phyloP scores from a whole-genome alignment of 306 rosid genomes.

The Prunus mira region DNA sequence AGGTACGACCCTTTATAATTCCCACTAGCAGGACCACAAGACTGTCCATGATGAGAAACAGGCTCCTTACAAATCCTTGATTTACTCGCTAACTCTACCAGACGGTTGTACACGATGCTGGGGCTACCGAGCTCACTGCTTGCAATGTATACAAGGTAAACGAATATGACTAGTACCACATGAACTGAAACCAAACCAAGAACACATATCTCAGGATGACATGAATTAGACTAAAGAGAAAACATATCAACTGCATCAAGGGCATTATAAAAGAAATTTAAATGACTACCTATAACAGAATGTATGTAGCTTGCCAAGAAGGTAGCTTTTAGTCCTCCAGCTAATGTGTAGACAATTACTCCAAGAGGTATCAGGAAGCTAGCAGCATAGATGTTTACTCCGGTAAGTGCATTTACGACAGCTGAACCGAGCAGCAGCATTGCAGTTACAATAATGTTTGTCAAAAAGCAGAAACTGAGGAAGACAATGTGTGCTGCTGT shows the following conservation, averaged over 20 bases:
- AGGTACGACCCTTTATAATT: slow-evolving; percentile 77
- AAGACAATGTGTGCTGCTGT: slow-evolving; percentile 76
- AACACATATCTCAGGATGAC: slow-evolving; percentile 10
- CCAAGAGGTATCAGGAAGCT: slow-evolving; percentile 95
- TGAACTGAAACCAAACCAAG: slow-evolving; percentile 52
- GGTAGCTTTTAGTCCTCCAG: slow-evolving; percentile 96
- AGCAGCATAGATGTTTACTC: slow-evolving; percentile 90
- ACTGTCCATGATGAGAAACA: slow-evolving; percentile 73
- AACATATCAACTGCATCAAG: neutral
- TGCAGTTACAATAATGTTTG: slow-evolving; percentile 84
- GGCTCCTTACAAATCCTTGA: slow-evolving; percentile 76
- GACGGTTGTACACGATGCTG: slow-evolving; percentile 48
- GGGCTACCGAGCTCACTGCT: slow-evolving; percentile 92
- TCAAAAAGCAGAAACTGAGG: slow-evolving; percentile 81
- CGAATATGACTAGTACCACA: slow-evolving; percentile 79
- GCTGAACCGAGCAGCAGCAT: slow-evolving; percentile 98
- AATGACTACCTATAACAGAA: slow-evolving; percentile 74
- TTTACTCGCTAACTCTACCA: slow-evolving; percentile 69
- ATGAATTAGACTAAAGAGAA: neutral
- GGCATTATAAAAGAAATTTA: neutral
- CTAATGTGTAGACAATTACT: slow-evolving; percentile 83
- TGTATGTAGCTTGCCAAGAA: slow-evolving; percentile 97
- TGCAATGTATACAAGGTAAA: slow-evolving; percentile 76
- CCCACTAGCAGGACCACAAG: slow-evolving; percentile 92
- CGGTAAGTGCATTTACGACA: slow-evolving; percentile 86